Percentiles rank a stretch among this genome's conserved stretches.
Conservation (phyloP, 1,284 basidiomycete genomes). For the Rhodofomes roseus region DNA sequence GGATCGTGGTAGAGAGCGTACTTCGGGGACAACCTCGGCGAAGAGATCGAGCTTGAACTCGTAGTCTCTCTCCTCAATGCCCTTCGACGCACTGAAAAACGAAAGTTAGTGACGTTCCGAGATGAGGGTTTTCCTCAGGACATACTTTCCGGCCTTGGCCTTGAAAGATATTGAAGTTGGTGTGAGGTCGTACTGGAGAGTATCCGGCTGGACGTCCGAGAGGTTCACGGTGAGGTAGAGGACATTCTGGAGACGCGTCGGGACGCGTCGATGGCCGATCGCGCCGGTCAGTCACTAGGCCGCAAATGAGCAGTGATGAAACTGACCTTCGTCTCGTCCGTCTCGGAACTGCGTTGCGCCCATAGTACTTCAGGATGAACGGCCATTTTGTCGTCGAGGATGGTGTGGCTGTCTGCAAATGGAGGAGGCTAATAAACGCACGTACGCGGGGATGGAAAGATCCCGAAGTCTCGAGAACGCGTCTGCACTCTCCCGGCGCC, state of each 20-base stretch:
- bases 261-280: constrained; percentile 25
- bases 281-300: neutral
- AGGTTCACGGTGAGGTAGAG: constrained; percentile 83
- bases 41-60: constrained; percentile 74
- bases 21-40: constrained; percentile 72
- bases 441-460: constrained; percentile 25
- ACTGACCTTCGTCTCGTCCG: constrained; percentile 65
- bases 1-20: constrained; percentile 24
- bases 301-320: constrained; percentile 5
- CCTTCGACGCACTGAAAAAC: constrained; percentile 40
- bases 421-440: constrained; percentile 15
- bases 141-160: constrained; percentile 70
- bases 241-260: constrained; percentile 56
- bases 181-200: constrained; percentile 63
- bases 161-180: constrained; percentile 65
- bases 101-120: constrained; percentile 1
- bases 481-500: neutral
- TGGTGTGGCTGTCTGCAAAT: constrained; percentile 10
- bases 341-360: constrained; percentile 82
- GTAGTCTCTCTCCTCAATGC: constrained; percentile 60
- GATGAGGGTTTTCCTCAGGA: constrained; percentile 11
- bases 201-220: constrained; percentile 67
- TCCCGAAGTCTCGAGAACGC: constrained; percentile 35
- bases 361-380: constrained; percentile 85
- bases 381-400: constrained; percentile 32